Evolutionary conservation across 2,329 filamentous ascomycete genomes (phyloP).

Genomic region (Fusarium miscanthi): DNA sequence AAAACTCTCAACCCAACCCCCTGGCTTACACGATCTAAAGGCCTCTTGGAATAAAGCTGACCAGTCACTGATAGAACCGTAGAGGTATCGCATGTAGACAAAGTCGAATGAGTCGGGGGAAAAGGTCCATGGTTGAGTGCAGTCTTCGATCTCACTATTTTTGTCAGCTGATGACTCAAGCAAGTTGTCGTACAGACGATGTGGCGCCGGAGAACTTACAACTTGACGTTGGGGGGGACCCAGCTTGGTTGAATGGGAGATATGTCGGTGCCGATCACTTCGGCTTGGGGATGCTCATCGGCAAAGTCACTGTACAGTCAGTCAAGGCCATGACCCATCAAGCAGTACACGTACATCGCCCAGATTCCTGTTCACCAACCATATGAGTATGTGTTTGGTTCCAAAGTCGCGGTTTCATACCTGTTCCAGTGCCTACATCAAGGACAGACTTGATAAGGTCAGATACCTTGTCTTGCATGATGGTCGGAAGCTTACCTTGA

Average conservation of each 20-base stretch:
- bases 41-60: neutral
- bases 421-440: conserved; percentile 11
- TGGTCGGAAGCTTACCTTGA: neutral
- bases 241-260: conserved; percentile 13
- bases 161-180: neutral
- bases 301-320: conserved; percentile 1
- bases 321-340: accelerated
- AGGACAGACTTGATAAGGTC: neutral
- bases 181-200: accelerated
- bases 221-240: conserved; percentile 9
- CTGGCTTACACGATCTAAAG: neutral
- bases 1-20: conserved; percentile 1
- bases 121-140: conserved; percentile 16
- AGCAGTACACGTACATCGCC: neutral
- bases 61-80: conserved; percentile 6
- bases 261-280: conserved; percentile 10
- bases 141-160: conserved; percentile 6
- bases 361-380: neutral
- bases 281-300: conserved; percentile 1
- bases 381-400: neutral
- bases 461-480: neutral
- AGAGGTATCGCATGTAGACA: conserved; percentile 9
- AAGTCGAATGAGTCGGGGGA: neutral
- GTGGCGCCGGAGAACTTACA: neutral
- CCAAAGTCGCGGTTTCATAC: neutral